Conservation (phyloP, 1,284 basidiomycete genomes). For the Pterula multifida region DNA sequence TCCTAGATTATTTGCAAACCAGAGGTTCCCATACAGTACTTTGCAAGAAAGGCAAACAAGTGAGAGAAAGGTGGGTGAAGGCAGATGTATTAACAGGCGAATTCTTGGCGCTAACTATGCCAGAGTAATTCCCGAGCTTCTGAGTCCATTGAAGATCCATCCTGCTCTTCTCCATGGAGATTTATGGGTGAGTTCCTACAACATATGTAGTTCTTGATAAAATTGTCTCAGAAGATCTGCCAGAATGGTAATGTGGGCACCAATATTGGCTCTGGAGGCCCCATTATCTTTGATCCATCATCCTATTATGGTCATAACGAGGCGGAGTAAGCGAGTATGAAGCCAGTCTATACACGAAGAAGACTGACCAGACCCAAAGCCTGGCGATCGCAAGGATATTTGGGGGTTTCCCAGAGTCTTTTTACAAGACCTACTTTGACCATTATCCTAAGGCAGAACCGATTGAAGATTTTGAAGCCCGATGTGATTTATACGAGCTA, state of each 20-base stretch:
- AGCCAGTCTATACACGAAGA: constrained; percentile 7
- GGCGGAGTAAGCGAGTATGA: constrained; percentile 49
- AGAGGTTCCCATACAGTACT: constrained; percentile 35
- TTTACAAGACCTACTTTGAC: constrained; percentile 67
- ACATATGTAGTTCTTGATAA: no score
- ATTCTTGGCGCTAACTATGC: no score
- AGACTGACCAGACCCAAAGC: constrained; percentile 24
- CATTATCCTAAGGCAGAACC: constrained; percentile 61
- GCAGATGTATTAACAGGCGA: not conserved
- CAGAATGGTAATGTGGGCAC: constrained; percentile 67
- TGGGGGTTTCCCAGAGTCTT: constrained; percentile 62
- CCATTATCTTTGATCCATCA: constrained; percentile 76
- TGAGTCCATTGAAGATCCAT: constrained; percentile 46
- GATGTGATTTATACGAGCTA: constrained; percentile 68
- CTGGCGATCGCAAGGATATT: constrained; percentile 79
- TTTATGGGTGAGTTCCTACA: constrained; percentile 51
- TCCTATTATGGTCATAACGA: constrained; percentile 82
- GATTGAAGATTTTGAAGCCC: constrained; percentile 52
- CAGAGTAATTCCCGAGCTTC: constrained; percentile 69
- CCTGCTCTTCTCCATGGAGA: constrained; percentile 82
- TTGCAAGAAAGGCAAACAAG: constrained; percentile 38
- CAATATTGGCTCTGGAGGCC: constrained; percentile 38
- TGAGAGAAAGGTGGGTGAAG: constrained; percentile 42
- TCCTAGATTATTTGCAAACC: constrained; percentile 42
- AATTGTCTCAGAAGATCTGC: constrained; percentile 8